phyloP scores from a whole-genome alignment of 306 rosid species.

The Vicia sativa region DNA sequence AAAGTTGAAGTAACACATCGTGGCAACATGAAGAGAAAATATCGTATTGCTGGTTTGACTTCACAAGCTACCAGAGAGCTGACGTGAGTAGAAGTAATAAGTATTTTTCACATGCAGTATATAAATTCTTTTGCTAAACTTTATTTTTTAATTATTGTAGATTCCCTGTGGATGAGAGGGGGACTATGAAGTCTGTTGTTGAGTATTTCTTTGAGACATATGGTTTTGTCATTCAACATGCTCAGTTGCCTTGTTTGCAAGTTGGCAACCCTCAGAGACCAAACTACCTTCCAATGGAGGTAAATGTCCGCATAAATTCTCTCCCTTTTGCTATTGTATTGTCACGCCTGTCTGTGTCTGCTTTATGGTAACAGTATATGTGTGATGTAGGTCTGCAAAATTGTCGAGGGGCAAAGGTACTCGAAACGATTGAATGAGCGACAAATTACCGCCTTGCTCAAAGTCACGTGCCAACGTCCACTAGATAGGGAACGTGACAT shows the following conservation, averaged over 20 bases:
- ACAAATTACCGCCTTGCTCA: constrained; percentile 87
- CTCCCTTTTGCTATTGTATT: not conserved
- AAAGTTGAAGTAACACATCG: constrained; percentile 97
- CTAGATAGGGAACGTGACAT: constrained; percentile 80
- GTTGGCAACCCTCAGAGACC: constrained; percentile 93
- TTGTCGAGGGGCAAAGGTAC: constrained; percentile 92
- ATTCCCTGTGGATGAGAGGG: constrained; percentile 93
- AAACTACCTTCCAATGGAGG: constrained; percentile 96
- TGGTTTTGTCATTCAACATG: constrained; percentile 77
- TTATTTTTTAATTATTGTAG: constrained; percentile 41
- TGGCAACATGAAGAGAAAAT: constrained; percentile 91
- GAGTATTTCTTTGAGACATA: constrained; percentile 88
- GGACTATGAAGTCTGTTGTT: constrained; percentile 90
- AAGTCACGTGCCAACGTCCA: constrained; percentile 96
- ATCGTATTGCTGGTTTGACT: constrained; percentile 89
- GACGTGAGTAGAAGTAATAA: constrained; percentile 55
- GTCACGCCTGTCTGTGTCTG: not conserved
- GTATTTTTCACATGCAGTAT: not conserved
- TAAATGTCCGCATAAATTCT: constrained; percentile 25
- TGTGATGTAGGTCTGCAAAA: constrained; percentile 82
- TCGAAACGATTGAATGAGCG: constrained; percentile 81
- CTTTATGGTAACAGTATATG: constrained; percentile 27
- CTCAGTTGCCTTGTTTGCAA: constrained; percentile 96
- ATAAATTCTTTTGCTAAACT: constrained; percentile 18
- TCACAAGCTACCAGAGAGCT: constrained; percentile 91